Conservation (phyloP, 192 early-diverging fungal species). For the Backusella macrospora region DNA sequence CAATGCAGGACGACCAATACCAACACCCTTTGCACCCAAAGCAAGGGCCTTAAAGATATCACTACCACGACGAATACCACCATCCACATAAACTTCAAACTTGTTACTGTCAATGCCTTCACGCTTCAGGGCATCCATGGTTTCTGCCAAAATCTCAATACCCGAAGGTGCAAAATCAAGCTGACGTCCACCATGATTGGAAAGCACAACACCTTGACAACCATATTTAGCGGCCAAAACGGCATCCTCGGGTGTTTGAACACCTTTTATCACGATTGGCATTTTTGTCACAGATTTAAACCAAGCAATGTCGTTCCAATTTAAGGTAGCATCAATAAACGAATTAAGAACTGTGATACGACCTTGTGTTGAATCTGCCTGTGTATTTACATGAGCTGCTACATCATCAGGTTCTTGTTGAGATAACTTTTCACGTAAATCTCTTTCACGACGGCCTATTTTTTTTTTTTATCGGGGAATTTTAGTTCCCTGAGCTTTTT, state of each 20-base stretch:
- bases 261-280: slow-evolving; percentile 93
- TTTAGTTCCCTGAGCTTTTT: too few species aligned
- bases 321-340: slow-evolving; percentile 84
- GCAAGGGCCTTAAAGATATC: slow-evolving; percentile 97
- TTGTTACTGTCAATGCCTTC: slow-evolving; percentile 50
- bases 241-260: slow-evolving; percentile 90
- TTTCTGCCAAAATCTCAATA: slow-evolving; percentile 89
- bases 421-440: slow-evolving; percentile 76
- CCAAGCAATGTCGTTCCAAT: slow-evolving; percentile 91
- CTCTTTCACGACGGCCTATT: slow-evolving; percentile 72
- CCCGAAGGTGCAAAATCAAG: slow-evolving; percentile 68
- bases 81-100: slow-evolving; percentile 92
- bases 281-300: slow-evolving; percentile 79
- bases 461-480: too few species aligned
- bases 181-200: slow-evolving; percentile 98
- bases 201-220: slow-evolving; percentile 84
- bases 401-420: slow-evolving; percentile 35
- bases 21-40: slow-evolving; percentile 90
- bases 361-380: slow-evolving; percentile 49
- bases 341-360: slow-evolving; percentile 68
- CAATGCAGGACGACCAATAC: slow-evolving; percentile 76
- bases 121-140: slow-evolving; percentile 71
- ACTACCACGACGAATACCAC: slow-evolving; percentile 87
- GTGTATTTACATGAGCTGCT: slow-evolving; percentile 25
- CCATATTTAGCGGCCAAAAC: slow-evolving; percentile 78